Evolutionary conservation across 2,329 filamentous ascomycete genomes (phyloP).

Genomic region (Lecanicillium sp.): DNA sequence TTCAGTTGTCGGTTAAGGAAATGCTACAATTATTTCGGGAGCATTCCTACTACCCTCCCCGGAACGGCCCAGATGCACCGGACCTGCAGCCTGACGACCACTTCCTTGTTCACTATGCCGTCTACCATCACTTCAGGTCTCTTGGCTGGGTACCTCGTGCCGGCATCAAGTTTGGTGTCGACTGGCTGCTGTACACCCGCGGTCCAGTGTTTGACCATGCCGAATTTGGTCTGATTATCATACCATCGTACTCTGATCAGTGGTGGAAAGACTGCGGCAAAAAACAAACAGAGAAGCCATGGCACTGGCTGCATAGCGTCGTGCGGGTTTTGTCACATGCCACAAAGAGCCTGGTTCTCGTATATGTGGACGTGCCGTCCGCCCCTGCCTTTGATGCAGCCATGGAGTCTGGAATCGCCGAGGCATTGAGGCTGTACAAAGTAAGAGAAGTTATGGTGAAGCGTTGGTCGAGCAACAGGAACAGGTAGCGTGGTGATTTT

Average conservation of each 20-base stretch:
- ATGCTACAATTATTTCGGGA: constrained; percentile 60
- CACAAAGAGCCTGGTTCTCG: constrained; percentile 78
- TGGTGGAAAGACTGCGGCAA: constrained; percentile 60
- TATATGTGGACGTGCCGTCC: constrained; percentile 84
- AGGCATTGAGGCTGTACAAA: constrained; percentile 59
- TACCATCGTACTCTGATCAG: constrained; percentile 71
- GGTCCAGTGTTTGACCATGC: constrained; percentile 93
- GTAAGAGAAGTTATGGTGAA: constrained; percentile 74
- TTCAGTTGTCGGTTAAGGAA: constrained; percentile 41
- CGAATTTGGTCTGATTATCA: constrained; percentile 78
- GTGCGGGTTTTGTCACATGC: constrained; percentile 87
- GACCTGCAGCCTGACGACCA: constrained; percentile 64
- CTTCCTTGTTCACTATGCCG: constrained; percentile 79
- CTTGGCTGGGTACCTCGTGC: constrained; percentile 90
- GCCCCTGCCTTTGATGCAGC: constrained; percentile 42
- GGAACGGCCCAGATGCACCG: constrained; percentile 22
- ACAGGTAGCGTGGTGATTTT: constrained; percentile 27
- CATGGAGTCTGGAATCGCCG: constrained; percentile 47
- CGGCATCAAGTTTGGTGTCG: constrained; percentile 89
- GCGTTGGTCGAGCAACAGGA: constrained; percentile 79
- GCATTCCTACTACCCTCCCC: constrained; percentile 60
- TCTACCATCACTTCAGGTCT: constrained; percentile 93
- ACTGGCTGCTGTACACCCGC: constrained; percentile 89
- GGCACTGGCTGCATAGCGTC: constrained; percentile 82
- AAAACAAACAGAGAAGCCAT: constrained; percentile 42